These are phyloP conservation scores for Adansonia gregorii DNA, from an alignment of 441 rosid genomes.

Conservation along the genomic window DNA sequence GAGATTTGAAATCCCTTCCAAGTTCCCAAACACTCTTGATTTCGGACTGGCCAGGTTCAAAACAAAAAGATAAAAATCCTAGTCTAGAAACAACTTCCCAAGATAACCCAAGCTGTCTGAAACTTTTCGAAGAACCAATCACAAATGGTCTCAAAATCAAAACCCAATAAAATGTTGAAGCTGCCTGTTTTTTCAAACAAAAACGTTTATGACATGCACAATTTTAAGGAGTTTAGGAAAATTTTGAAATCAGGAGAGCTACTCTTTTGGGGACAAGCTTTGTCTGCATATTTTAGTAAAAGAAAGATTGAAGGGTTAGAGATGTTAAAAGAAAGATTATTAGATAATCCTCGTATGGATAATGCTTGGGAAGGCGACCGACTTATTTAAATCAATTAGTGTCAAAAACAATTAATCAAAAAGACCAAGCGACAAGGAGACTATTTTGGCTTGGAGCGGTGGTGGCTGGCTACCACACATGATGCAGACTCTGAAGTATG, in stretches of 20 bases:
- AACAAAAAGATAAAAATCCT: constrained; percentile 18
- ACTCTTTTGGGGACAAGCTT: constrained; percentile 16
- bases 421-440: constrained; percentile 27
- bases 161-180: constrained; percentile 11
- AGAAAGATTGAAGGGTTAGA: constrained; percentile 30
- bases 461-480: constrained; percentile 27
- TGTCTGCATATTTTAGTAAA: constrained; percentile 25
- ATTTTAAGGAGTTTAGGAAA: constrained; percentile 15
- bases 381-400: not conserved
- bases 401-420: no score
- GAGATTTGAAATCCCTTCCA: constrained; percentile 33
- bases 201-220: constrained; percentile 30
- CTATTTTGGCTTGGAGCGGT: constrained; percentile 27
- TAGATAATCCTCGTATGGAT: constrained; percentile 5
- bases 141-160: constrained; percentile 25
- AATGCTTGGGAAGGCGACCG: constrained; percentile 27
- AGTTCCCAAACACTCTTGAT: constrained; percentile 40
- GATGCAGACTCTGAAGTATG: constrained; percentile 35
- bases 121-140: constrained; percentile 23
- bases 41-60: constrained; percentile 55
- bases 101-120: constrained; percentile 26
- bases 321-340: constrained; percentile 19
- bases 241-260: constrained; percentile 21
- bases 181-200: constrained; percentile 22
- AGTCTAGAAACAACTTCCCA: constrained; percentile 28